phyloP scores from a whole-genome alignment of 2,329 filamentous ascomycete species.

The Didymella lethalis region DNA sequence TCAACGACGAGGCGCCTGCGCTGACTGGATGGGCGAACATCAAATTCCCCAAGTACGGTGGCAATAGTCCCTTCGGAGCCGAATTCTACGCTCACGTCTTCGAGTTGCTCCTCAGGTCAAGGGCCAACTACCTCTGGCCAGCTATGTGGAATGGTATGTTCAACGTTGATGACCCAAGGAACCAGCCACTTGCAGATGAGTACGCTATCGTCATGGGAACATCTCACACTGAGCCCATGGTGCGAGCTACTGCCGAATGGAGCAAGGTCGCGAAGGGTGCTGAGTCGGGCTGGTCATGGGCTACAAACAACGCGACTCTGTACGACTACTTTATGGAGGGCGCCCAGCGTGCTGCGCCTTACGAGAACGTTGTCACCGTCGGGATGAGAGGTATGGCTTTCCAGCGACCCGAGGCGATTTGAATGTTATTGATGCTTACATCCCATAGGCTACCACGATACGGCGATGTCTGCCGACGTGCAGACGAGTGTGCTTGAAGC shows the following conservation, averaged over 20 bases:
- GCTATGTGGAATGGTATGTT: constrained; percentile 76
- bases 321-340: constrained; percentile 74
- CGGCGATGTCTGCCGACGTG: constrained; percentile 64
- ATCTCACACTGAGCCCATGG: constrained; percentile 77
- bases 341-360: constrained; percentile 69
- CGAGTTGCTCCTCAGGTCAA: constrained; percentile 72
- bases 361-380: constrained; percentile 71
- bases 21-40: constrained; percentile 71
- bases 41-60: constrained; percentile 59
- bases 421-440: neutral
- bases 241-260: constrained; percentile 64
- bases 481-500: constrained; percentile 67
- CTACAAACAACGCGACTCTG: constrained; percentile 73
- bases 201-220: constrained; percentile 77
- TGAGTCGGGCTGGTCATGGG: constrained; percentile 68
- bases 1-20: constrained; percentile 74
- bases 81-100: constrained; percentile 74
- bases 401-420: neutral
- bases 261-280: constrained; percentile 59
- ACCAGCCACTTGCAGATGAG: constrained; percentile 74
- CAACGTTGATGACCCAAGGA: constrained; percentile 72
- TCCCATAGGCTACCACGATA: constrained; percentile 63
- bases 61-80: constrained; percentile 58
- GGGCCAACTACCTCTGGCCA: constrained; percentile 80
- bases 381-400: constrained; percentile 67